Evolutionary conservation across 352 stramenopile species (phyloP).

Genomic region (Phytophthora megakarya): DNA sequence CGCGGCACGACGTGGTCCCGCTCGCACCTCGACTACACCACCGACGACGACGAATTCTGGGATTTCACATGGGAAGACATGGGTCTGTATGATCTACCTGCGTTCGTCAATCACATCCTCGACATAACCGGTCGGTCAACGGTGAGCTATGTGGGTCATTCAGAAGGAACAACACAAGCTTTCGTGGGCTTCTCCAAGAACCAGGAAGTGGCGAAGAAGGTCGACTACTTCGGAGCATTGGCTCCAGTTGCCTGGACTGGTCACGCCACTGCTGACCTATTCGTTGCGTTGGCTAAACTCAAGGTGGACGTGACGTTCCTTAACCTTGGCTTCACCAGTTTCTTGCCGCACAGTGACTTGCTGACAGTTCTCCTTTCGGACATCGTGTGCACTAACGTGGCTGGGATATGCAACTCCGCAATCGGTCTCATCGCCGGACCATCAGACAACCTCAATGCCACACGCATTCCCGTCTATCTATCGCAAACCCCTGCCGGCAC

Average conservation of each 20-base stretch:
- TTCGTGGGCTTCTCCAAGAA: constrained; percentile 63
- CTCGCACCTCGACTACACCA: constrained; percentile 34
- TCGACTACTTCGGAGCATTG: constrained; percentile 58
- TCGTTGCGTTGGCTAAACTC: constrained; percentile 42
- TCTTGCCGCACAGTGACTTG: constrained; percentile 39
- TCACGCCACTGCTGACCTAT: constrained; percentile 34
- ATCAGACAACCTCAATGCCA: constrained; percentile 54
- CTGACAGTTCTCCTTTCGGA: constrained; percentile 32
- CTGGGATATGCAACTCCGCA: constrained; percentile 45
- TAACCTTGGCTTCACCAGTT: constrained; percentile 46
- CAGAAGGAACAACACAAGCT: constrained; percentile 43
- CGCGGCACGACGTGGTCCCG: constrained; percentile 62
- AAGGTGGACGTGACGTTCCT: constrained; percentile 41
- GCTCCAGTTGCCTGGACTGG: constrained; percentile 53
- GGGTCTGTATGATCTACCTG: constrained; percentile 47
- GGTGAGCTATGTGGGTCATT: constrained; percentile 62
- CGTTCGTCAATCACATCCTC: constrained; percentile 49
- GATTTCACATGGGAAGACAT: constrained; percentile 67
- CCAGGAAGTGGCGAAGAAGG: constrained; percentile 51
- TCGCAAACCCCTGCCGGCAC: constrained; percentile 58
- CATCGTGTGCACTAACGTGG: constrained; percentile 47
- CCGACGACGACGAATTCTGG: constrained; percentile 49
- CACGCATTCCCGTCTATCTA: constrained; percentile 62
- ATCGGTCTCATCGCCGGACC: constrained; percentile 49
- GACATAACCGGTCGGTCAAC: constrained; percentile 39